Base-by-base conservation (phyloP, 768 basidiomycete species). In the Obba rivulosa region DNA sequence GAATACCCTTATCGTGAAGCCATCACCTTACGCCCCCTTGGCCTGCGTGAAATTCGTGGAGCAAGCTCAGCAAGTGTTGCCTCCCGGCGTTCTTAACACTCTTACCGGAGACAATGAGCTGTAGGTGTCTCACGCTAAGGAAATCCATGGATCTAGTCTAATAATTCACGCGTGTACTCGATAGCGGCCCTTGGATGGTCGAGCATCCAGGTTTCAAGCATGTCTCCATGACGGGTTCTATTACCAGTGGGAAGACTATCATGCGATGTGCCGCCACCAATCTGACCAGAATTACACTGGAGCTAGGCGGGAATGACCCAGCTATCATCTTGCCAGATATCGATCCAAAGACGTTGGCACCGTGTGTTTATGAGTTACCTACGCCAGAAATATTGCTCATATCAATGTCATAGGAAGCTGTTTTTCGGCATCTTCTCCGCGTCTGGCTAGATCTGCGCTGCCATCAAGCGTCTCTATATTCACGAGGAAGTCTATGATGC, bases 251-350 rank as follows among this genome's bases (percentile, higher is more conserved):
- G 10, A 50, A 50, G 36, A 24, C 35, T 9, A 41, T 50, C 1
- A 49, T 54, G 49, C 34, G 41, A 28, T 35, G 13, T 16, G 52
- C 43, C 8, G 41, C 49, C 13, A 20, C 20, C 3, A 41, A 38
- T n/a, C 24, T 54, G 16, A 50, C 50, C 34, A 23, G 48, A 7
- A 4, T 54, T n/a, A 54, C 52, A 14, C 43, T 54, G 1, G 52
- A 54, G 41, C 44, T 54, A 11, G 48, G 52, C 20, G 52, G 52
- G 13, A 54, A 54, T 41, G 52, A 54, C 34, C 49, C 52, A 5
- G 49, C 48, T 1, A 54, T 54, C 31, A 44, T 54, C 18, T 25
- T 41, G n/a, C 34, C n/a, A 11, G 52, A 54, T 37, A 40, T 54
- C 3, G 43, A 46, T 22, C 38, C 45, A 3, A 35, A 50, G 34